These are phyloP conservation scores for Penicillium decumbens DNA, from an alignment of 2,329 filamentous ascomycete species.

Conservation along the genomic window DNA sequence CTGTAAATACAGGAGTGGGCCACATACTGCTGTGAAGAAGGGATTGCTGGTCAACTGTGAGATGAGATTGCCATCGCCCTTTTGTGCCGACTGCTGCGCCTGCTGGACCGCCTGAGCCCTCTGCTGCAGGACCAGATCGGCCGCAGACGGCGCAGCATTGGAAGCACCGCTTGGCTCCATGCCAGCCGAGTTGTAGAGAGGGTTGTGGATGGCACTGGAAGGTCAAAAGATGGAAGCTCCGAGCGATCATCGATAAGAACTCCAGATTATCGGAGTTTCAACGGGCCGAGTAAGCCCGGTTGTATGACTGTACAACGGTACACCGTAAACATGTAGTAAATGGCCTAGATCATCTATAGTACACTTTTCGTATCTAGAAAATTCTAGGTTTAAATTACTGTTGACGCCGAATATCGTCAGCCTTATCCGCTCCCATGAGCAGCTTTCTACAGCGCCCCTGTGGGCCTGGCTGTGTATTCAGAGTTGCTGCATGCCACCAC, in stretches of 20 bases:
- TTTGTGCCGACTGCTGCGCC: conserved; percentile 25
- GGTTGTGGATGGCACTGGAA: conserved; percentile 5
- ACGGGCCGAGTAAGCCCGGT: conserved; percentile 26
- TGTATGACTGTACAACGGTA: not conserved
- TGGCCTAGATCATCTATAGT: not conserved
- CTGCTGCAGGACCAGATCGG: conserved; percentile 36
- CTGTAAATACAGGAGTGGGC: not conserved
- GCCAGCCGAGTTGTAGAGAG: conserved; percentile 19
- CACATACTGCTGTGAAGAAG: conserved; percentile 48
- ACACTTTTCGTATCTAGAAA: not conserved
- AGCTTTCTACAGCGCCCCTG: conserved; percentile 21
- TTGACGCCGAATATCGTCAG: not conserved
- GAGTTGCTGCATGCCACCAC: too few species aligned
- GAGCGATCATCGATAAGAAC: conserved; percentile 14
- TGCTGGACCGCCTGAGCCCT: conserved; percentile 31
- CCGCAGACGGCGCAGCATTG: conserved; percentile 29
- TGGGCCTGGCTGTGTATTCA: too few species aligned
- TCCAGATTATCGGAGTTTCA: conserved; percentile 28
- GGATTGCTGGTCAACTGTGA: conserved; percentile 47
- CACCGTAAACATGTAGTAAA: not conserved
- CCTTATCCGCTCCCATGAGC: conserved; percentile 16
- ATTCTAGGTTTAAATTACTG: not conserved
- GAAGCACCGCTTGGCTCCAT: conserved; percentile 38
- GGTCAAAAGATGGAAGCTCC: conserved; percentile 3
- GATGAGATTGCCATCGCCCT: conserved; percentile 39